Evolutionary conservation across 768 basidiomycete genomes (phyloP), one percentile per base, ranked within the genome.

Genomic region (Lactifluus hygrophoroides): DNA sequence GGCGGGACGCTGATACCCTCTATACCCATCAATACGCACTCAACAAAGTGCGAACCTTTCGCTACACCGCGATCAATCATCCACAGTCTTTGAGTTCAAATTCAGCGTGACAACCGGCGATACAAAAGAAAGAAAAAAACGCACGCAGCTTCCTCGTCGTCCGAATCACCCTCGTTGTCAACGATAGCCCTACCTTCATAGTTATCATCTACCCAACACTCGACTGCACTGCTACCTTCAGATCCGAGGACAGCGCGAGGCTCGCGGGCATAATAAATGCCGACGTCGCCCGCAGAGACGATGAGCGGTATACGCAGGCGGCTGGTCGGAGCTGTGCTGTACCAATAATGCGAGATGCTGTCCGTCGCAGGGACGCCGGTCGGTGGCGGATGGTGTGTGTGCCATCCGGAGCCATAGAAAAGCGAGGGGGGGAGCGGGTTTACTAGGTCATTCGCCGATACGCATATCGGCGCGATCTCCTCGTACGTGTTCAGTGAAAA

Each of bases 161-260:
- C 75, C 6, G 85, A 74, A 56, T 87, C 82, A 3, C 77, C 90
- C 1, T 82, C 82, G 67, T 97, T 94, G 70, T 84, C 82, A 57
- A 97, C 77, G 42, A 84, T 77, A 60, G 81, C 82, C 28, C 83
- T 85, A 5, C 96, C 95, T 0, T 66, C 72, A 62, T 84, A 81
- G 69, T 99, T 99, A 70, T 99, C 94, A 70, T 99, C 96, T 32
- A 99, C 96, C 95, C 95, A 98, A 70, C 96, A 98, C 66, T 89
- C 82, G 3, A 94, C 76, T 52, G 80, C 77, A 65, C 85, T 84
- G 32, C 90, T 87, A 59, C 80, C 65, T 42, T 65, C 62, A 5
- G 68, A 75, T 5, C 80, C 84, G 35, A 82, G 75, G 17, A 74
- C 69, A 25, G 66, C 67, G 49, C 77, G 73, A 11, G 90, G 86